Base-by-base conservation (phyloP, 805 yeast genomes). In the Saturnispora gosingensis region DNA sequence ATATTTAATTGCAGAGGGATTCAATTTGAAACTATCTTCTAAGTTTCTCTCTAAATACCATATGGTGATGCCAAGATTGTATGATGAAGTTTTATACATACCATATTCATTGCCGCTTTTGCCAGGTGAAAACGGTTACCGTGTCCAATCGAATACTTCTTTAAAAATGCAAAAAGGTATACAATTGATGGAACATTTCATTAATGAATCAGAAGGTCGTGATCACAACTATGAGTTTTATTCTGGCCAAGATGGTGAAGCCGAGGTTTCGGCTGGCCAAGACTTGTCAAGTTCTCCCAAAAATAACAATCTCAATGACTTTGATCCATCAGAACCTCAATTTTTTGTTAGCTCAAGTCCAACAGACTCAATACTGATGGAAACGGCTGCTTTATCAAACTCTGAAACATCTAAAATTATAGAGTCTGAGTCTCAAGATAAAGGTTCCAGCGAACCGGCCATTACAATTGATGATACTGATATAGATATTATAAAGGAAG, bases 251-350 rank as follows among this genome's bases (percentile, higher is more conserved):
- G 90, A 80, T 75, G 49, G 78, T 63, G 56, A 64, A 27, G 52
- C 46, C 49, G 47, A 46, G n/a, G 45, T 42, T 10, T 39, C 24
- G 11, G 49, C 49, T 10, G 9, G 51, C 51, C 74, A 71, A 44
- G 45, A 25, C 7, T 9, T 45, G 25, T 44, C 58, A 16, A 28
- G 42, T 13, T 46, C 51, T 3, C 49, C 55, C 13, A 51, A 52
- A 13, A 43, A 43, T 25, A 38, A 69, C 27, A 62, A 57, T 45
- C 24, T 28, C 16, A 63, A 68, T 48, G 81, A 83, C n/a, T 87
- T 88, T 65, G 88, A 89, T 64, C 97, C 97, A 0, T 81, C 89
- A 15, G 97, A 89, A 62, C 97, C 97, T 0, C 97, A 89, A 61
- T 88, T 78, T 61, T 89, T 89, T 67, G 83, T 90, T 5, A 60